These are phyloP conservation scores for Hyphopichia homilentoma DNA, from an alignment of 805 yeast genomes.

Conservation along the genomic window DNA sequence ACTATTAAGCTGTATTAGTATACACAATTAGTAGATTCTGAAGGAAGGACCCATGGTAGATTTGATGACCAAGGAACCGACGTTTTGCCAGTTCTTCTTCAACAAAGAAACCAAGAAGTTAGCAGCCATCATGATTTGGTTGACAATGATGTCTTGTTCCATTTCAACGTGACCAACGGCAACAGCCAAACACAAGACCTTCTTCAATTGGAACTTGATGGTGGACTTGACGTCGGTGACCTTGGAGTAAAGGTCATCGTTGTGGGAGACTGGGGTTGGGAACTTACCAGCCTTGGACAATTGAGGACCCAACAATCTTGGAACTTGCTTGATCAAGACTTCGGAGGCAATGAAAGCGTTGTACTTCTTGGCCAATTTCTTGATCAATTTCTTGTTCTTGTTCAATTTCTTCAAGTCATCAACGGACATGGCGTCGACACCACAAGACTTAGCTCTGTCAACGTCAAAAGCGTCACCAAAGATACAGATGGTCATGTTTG, in stretches of 20 bases:
- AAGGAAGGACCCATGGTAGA: conserved; percentile 99
- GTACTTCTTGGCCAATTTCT: conserved; percentile 99
- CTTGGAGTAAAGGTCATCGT: conserved; percentile 95
- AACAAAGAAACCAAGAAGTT: conserved; percentile 98
- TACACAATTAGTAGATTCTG: conserved; percentile 95
- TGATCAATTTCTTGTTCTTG: conserved; percentile 99
- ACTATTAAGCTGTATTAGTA: too few species aligned
- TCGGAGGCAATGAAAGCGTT: conserved; percentile 99
- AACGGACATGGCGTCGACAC: conserved; percentile 99
- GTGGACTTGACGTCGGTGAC: conserved; percentile 97
- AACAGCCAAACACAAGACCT: conserved; percentile 99
- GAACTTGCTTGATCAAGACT: conserved; percentile 98
- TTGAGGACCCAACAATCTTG: conserved; percentile 99
- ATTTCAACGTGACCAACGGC: conserved; percentile 99
- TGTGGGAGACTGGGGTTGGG: conserved; percentile 99
- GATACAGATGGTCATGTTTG: conserved; percentile 99
- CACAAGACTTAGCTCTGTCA: conserved; percentile 99
- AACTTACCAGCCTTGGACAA: conserved; percentile 99
- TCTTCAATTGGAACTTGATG: conserved; percentile 99
- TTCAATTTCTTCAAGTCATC: conserved; percentile 99
- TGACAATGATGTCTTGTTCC: conserved; percentile 93
- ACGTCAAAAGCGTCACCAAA: conserved; percentile 99
- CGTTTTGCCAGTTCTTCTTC: conserved; percentile 99
- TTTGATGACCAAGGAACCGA: conserved; percentile 98
- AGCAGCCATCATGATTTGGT: conserved; percentile 97